Evolutionary conservation across 257 asterid species (phyloP), one percentile per base, ranked within the genome.

Genomic region (Fraxinus quadrangulata): DNA sequence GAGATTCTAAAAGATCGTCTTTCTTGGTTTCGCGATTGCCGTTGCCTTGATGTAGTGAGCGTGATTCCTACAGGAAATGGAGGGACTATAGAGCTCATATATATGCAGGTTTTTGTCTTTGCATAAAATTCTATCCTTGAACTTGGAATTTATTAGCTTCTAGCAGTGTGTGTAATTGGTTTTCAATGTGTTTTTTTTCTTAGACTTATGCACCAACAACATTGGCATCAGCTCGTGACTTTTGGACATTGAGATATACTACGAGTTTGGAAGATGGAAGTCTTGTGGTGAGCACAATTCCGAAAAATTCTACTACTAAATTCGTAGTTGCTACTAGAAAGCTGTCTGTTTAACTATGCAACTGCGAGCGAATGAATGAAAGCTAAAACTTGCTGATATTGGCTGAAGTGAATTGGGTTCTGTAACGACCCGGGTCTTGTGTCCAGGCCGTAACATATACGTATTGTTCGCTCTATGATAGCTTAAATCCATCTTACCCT

Each of bases 131-230:
- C 59, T 78, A 30, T 33, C 17, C 42, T 26, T 6, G 28, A 70
- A 72, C 72, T 71, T 14, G 24, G 16, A 47, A 45, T 28, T 37
- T 47, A n/a, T 39, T 36, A 8, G 45, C 17, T 8, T 40, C 39
- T 24, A 75, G 63, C 33, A 45, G 59, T 30, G 34, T 49, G 40
- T 23, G 13, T 56, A n/a, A 56, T 56, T 19, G 66, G 28, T 56
- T 47, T 47, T 47, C n/a, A 47, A 56, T 19, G 10, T 56, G 30
- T 45, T 75, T 21, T 77, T 77, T 45, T 71, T 75, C 23, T 67
- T 79, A 93, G 97, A 88, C 90, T 24, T 95, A 93, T 84, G 99
- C 99, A 17, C 97, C 99, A 6, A 95, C 98, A 24, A 95, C 97
- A 30, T 82, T 92, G 87, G 99, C 97, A 78, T 81, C 97, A 13